A percentile compares a stretch with the other conserved stretches of the same genome.
These are phyloP conservation scores for Thymus mandschuricus DNA, from an alignment of 257 asterid genomes.

Conservation along the genomic window DNA sequence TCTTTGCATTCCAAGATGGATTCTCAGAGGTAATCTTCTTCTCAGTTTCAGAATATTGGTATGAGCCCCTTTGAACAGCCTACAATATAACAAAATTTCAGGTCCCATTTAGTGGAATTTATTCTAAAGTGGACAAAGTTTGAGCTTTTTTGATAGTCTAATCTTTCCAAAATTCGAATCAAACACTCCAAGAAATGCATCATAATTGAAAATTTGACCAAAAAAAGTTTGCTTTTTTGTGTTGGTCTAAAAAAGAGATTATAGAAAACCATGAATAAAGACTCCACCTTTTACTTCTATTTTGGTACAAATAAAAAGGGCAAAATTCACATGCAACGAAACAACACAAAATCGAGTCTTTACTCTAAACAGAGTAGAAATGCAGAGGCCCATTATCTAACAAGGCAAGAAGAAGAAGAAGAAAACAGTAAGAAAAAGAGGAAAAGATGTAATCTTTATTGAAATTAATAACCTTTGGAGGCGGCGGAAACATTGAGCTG, in stretches of 20 bases:
- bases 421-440: background rate
- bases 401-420: background rate
- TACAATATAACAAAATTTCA: slow-evolving; percentile 21
- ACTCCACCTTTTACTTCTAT: background rate
- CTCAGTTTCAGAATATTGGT: slow-evolving; percentile 36
- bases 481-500: slow-evolving; percentile 67
- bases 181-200: background rate
- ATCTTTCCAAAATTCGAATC: no score
- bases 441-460: background rate
- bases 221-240: no score
- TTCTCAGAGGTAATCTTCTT: slow-evolving; percentile 49
- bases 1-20: slow-evolving; percentile 50
- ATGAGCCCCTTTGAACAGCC: slow-evolving; percentile 52
- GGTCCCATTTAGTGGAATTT: background rate
- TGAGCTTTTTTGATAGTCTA: no score
- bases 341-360: background rate
- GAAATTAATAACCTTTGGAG: slow-evolving; percentile 50
- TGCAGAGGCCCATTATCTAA: slow-evolving; percentile 18
- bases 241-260: background rate
- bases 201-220: no score
- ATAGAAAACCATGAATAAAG: background rate
- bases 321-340: background rate
- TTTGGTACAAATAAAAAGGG: slow-evolving; percentile 17
- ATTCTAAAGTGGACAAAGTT: no score
- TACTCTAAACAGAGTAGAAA: background rate